A percentile compares a stretch with the other conserved stretches of the same genome.
Conservation (phyloP, 768 basidiomycete genomes). For the Pleurotus cornucopiae region DNA sequence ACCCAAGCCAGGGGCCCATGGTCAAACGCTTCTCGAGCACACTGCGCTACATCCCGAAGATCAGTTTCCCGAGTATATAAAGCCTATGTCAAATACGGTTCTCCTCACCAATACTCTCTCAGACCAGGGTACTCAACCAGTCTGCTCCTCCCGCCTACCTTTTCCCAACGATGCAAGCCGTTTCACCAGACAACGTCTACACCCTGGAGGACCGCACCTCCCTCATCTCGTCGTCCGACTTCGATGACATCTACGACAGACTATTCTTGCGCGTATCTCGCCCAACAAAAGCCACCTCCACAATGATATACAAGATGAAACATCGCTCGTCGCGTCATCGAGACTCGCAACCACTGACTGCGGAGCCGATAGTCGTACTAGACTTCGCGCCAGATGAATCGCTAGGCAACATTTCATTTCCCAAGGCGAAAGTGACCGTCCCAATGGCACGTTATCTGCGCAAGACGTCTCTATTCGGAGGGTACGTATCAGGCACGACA, state of each 20-base stretch:
- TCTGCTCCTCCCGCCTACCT: not conserved
- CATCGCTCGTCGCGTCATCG: slow-evolving; percentile 59
- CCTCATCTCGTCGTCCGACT: slow-evolving; percentile 51
- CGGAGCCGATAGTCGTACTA: slow-evolving; percentile 52
- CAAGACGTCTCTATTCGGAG: slow-evolving; percentile 60
- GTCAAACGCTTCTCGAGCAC: slow-evolving; percentile 3
- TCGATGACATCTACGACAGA: slow-evolving; percentile 76
- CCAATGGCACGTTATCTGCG: slow-evolving; percentile 64
- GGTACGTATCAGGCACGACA: slow-evolving; percentile 37
- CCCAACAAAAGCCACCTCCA: slow-evolving; percentile 35
- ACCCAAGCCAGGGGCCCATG: slow-evolving; percentile 3
- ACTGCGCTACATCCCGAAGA: slow-evolving; percentile 7
- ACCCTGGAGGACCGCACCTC: slow-evolving; percentile 70
- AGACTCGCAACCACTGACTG: slow-evolving; percentile 46
- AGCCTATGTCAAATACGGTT: not conserved
- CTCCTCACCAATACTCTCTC: not conserved
- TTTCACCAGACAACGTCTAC: slow-evolving; percentile 36
- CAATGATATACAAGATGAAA: slow-evolving; percentile 64
- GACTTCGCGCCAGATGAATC: slow-evolving; percentile 56
- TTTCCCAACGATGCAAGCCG: slow-evolving; percentile 7
- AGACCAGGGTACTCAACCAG: not conserved
- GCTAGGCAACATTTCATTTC: slow-evolving; percentile 58
- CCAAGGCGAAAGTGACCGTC: slow-evolving; percentile 33
- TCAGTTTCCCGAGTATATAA: slow-evolving; percentile 6
- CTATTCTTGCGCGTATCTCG: slow-evolving; percentile 62